phyloP scores from a whole-genome alignment of 225 moss, liverwort and hornwort species.

The Marchantia polymorpha region DNA sequence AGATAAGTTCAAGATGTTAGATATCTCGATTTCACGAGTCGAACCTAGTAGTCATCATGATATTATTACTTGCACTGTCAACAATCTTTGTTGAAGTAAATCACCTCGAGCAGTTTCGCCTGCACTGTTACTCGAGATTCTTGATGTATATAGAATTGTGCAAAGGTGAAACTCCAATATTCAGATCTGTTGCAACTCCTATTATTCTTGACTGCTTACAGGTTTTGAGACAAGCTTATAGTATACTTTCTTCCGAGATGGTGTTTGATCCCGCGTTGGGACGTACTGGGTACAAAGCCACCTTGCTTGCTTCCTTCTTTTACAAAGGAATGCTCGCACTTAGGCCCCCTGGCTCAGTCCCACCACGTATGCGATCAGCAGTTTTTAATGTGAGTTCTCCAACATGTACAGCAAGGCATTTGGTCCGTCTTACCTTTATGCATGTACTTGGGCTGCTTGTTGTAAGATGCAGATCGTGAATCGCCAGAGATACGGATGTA shows the following conservation, averaged over 20 bases:
- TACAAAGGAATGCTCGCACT: slow-evolving; percentile 79
- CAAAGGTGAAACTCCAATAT: too few relatives aligned
- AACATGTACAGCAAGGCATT: background rate
- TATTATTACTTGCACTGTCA: too few relatives aligned
- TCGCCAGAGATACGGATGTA: too few relatives aligned
- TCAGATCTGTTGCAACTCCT: too few relatives aligned
- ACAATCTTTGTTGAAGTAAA: too few relatives aligned
- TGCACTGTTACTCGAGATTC: too few relatives aligned
- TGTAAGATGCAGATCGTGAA: background rate
- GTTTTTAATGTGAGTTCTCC: slow-evolving; percentile 27
- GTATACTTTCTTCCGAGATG: slow-evolving; percentile 55
- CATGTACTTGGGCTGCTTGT: background rate
- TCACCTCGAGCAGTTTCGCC: too few relatives aligned
- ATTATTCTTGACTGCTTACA: slow-evolving; percentile 19
- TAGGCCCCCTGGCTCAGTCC: slow-evolving; percentile 51
- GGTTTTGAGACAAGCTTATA: slow-evolving; percentile 54
- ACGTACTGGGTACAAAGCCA: slow-evolving; percentile 53
- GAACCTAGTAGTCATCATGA: background rate
- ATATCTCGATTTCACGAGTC: background rate
- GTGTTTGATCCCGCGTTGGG: slow-evolving; percentile 51
- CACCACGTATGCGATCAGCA: slow-evolving; percentile 54
- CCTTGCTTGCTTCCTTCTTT: slow-evolving; percentile 61
- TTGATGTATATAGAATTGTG: too few relatives aligned
- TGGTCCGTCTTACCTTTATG: background rate
- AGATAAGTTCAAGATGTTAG: too few relatives aligned